phyloP scores from a whole-genome alignment of 331 rosid genomes.

The Malus hybrid region DNA sequence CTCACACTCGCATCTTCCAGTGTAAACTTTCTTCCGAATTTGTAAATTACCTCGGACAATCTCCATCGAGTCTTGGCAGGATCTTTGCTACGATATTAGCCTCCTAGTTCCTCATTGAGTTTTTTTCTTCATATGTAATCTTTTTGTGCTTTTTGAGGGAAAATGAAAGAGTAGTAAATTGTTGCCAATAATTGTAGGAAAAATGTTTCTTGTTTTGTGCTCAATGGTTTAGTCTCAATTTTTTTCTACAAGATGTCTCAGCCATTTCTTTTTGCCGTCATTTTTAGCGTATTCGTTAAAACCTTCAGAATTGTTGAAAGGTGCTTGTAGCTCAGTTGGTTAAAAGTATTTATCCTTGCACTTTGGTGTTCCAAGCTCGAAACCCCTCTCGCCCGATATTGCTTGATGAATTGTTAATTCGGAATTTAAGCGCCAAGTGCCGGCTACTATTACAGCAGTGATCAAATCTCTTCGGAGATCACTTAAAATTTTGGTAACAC shows the following conservation, averaged over 20 bases:
- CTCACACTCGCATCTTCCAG: neutral
- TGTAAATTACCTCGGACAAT: conserved; percentile 42
- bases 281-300: neutral
- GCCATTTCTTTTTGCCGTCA: neutral
- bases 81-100: conserved; percentile 18
- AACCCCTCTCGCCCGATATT: neutral
- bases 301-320: no score
- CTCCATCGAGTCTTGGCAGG: conserved; percentile 19
- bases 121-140: neutral
- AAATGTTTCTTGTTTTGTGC: neutral
- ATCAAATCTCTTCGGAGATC: neutral
- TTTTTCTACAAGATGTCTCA: neutral
- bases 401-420: no score
- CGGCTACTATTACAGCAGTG: neutral
- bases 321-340: no score
- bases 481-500: neutral
- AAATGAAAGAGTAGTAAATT: conserved; percentile 16
- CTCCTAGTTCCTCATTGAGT: neutral
- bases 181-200: conserved; percentile 34
- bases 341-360: neutral
- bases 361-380: neutral
- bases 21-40: conserved; percentile 9
- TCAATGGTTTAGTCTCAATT: neutral
- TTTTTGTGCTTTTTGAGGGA: conserved; percentile 15
- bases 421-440: neutral